Percentiles rank a stretch among this genome's conserved stretches.
phyloP scores from a whole-genome alignment of 2,329 filamentous ascomycete genomes.

The Cordyceps farinosa region DNA sequence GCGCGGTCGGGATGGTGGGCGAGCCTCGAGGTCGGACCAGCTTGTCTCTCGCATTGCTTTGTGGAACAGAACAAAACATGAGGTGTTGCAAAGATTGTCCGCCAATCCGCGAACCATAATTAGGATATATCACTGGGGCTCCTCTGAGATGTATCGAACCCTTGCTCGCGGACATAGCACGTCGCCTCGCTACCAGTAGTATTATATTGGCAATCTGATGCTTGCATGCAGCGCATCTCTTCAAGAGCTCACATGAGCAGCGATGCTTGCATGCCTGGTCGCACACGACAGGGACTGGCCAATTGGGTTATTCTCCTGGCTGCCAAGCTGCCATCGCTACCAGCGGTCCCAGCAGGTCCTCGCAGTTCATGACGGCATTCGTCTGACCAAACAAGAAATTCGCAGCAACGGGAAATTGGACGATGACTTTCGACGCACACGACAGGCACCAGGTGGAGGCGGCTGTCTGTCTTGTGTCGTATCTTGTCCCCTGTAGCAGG shows the following conservation, averaged over 20 bases:
- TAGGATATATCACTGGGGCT: background rate
- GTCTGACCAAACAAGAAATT: slow-evolving; percentile 10
- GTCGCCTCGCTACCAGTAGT: background rate
- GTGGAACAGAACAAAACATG: slow-evolving; percentile 11
- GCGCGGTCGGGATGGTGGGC: background rate
- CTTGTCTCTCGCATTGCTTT: background rate
- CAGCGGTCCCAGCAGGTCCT: background rate
- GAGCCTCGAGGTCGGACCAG: background rate
- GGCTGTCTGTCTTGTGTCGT: slow-evolving; percentile 3
- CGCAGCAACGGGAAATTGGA: slow-evolving; percentile 13
- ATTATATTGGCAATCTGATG: background rate
- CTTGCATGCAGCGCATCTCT: background rate
- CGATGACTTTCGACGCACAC: slow-evolving; percentile 5
- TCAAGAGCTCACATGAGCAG: background rate
- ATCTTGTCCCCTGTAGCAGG: slow-evolving; percentile 9
- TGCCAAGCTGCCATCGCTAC: background rate
- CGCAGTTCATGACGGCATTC: slow-evolving; percentile 3
- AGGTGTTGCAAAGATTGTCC: slow-evolving; percentile 6
- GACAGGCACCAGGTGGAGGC: slow-evolving; percentile 12
- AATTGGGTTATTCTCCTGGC: background rate
- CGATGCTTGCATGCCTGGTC: background rate
- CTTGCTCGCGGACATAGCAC: background rate
- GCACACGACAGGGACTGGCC: background rate
- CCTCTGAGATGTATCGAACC: slow-evolving; percentile 3
- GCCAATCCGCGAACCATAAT: slow-evolving; percentile 8